A percentile compares a stretch with the other conserved stretches of the same genome.
These are phyloP conservation scores for Puccinia horiana DNA, from an alignment of 1,284 basidiomycete genomes.

Conservation along the genomic window DNA sequence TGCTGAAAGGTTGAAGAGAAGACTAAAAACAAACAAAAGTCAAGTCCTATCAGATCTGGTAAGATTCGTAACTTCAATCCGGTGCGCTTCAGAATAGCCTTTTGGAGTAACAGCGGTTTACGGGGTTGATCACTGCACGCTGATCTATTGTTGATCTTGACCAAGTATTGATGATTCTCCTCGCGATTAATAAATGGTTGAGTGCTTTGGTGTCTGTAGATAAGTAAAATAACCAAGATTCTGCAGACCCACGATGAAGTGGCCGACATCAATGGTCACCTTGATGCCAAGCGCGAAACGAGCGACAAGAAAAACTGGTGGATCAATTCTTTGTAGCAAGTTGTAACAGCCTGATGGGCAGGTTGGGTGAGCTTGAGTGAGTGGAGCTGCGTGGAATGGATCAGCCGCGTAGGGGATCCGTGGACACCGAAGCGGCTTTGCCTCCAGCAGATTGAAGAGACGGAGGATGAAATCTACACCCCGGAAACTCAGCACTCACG, in stretches of 20 bases:
- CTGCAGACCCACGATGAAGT: constrained; percentile 7
- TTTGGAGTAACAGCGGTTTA: too few species aligned
- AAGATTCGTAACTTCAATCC: background rate
- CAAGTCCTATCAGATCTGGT: background rate
- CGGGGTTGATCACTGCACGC: background rate
- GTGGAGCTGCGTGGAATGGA: background rate
- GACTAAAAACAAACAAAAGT: background rate
- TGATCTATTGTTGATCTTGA: background rate
- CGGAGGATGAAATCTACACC: background rate
- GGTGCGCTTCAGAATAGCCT: background rate
- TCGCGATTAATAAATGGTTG: background rate
- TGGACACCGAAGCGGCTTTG: too few species aligned
- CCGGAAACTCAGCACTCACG: too few species aligned
- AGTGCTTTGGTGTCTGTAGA: background rate
- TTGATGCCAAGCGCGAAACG: background rate
- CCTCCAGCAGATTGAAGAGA: too few species aligned
- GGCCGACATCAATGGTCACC: too few species aligned
- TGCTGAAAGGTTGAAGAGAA: background rate
- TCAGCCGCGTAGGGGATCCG: too few species aligned
- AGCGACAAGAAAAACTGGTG: background rate
- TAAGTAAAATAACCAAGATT: background rate
- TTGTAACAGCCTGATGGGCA: too few species aligned
- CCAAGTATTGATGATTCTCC: too few species aligned
- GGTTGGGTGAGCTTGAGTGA: background rate
- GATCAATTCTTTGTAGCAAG: too few species aligned